phyloP scores from a whole-genome alignment of 169 alveolate species.

The Eimeria necatrix region DNA sequence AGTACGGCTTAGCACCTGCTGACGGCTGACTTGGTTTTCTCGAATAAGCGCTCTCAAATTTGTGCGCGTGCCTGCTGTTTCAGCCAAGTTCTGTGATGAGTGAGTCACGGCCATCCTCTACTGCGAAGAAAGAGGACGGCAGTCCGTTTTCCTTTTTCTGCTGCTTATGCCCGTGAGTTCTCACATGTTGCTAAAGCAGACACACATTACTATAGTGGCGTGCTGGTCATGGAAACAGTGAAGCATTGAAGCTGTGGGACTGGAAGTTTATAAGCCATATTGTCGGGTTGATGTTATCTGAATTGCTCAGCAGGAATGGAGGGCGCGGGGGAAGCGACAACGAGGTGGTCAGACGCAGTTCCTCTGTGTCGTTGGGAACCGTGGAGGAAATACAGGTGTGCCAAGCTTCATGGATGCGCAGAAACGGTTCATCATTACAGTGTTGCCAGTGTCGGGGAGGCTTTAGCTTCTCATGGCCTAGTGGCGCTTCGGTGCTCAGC shows the following conservation, averaged over 20 bases:
- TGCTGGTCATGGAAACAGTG: no score
- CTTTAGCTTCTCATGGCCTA: no score
- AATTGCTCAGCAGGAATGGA: constrained; percentile 16
- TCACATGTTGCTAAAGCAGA: not conserved
- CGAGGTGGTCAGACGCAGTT: constrained; percentile 67
- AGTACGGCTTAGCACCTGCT: no score
- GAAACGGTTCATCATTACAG: not conserved
- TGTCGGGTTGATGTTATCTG: no score
- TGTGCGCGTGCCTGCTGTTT: not conserved
- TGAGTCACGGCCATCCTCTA: constrained; percentile 28
- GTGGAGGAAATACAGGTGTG: constrained; percentile 77
- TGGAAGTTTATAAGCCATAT: no score
- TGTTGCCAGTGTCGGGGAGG: not conserved
- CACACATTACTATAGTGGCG: no score
- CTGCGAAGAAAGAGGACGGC: constrained; percentile 4
- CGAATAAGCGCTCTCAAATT: no score
- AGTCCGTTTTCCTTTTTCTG: constrained; percentile 35
- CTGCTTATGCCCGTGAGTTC: constrained; percentile 68
- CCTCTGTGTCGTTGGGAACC: constrained; percentile 74
- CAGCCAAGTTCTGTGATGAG: constrained; percentile 61
- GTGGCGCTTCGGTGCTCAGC: no score
- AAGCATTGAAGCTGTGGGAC: no score
- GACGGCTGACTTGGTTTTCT: no score
- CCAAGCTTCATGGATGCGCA: not conserved
- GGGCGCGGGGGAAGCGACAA: not conserved